Conservation (phyloP, 169 alveolate species). For the Eimeria praecox region DNA sequence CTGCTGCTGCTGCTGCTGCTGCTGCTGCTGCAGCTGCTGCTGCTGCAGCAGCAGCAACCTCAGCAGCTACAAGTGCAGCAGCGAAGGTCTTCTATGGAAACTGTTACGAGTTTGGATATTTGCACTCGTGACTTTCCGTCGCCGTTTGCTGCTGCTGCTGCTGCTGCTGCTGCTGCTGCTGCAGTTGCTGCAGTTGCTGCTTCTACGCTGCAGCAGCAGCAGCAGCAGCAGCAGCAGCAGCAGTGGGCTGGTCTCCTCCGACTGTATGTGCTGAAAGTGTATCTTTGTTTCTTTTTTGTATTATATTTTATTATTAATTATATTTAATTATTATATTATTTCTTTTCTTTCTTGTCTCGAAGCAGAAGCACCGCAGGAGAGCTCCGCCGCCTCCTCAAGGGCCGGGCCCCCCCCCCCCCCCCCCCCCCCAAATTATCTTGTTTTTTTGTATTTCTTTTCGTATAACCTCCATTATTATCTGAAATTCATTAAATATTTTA, state of each 20-base stretch:
- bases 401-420: neutral
- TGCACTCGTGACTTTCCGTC: neutral
- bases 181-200: slow-evolving; percentile 27
- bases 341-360: neutral
- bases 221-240: neutral
- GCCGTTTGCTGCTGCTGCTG: slow-evolving; percentile 15
- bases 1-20: neutral
- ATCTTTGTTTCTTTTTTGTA: neutral
- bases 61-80: neutral
- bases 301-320: neutral
- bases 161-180: slow-evolving; percentile 1
- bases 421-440: too few relatives aligned
- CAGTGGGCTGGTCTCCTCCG: neutral
- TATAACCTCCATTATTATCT: neutral
- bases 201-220: slow-evolving; percentile 31
- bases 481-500: neutral
- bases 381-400: neutral
- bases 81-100: neutral
- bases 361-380: neutral
- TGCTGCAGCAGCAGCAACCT: neutral
- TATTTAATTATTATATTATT: neutral
- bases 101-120: neutral
- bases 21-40: neutral
- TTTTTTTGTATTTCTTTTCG: neutral
- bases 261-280: neutral